Conservation (phyloP, 2,329 filamentous ascomycete species). For the Capronia americana region DNA sequence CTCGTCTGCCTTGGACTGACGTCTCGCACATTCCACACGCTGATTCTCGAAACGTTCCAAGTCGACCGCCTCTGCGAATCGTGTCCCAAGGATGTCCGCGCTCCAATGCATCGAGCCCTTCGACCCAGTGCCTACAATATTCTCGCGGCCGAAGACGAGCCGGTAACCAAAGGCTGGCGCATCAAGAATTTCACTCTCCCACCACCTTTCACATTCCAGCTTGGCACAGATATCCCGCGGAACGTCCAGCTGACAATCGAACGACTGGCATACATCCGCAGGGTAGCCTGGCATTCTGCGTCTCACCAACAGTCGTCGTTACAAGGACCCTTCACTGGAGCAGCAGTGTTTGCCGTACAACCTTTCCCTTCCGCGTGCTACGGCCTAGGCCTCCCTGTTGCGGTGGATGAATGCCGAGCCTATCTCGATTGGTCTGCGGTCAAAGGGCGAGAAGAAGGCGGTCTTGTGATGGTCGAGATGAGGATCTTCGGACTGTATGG, state of each 20-base stretch:
- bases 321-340: neutral
- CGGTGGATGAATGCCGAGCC: neutral
- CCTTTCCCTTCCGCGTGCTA: neutral
- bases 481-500: neutral
- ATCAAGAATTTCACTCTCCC: neutral
- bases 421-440: neutral
- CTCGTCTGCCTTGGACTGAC: neutral
- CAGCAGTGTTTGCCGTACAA: neutral
- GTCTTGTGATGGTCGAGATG: neutral
- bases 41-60: neutral
- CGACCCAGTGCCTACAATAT: neutral
- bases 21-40: neutral
- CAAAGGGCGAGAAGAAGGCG: neutral
- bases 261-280: neutral
- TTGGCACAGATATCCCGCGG: too few species aligned
- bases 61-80: neutral
- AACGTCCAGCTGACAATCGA: neutral
- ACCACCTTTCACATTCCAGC: neutral
- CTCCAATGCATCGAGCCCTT: neutral
- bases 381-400: neutral
- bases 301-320: neutral
- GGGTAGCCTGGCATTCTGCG: neutral
- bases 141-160: neutral
- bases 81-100: slow-evolving; percentile 4
- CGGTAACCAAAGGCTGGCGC: neutral